These are phyloP conservation scores for Cornus kousa DNA, from an alignment of 148 eudicot genomes.

Conservation along the genomic window DNA sequence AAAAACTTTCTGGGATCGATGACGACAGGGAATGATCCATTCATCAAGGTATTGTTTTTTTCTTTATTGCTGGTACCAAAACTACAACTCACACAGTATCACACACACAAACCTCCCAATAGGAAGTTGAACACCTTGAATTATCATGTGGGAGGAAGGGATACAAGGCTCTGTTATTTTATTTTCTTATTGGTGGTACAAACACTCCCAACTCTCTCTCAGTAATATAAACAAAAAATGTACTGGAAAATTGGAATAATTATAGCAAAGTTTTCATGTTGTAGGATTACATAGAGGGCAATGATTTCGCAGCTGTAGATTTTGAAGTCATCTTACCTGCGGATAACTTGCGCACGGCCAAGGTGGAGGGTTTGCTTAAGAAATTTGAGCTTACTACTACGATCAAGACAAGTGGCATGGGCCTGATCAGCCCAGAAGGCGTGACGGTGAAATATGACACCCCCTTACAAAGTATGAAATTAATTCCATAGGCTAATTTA, in stretches of 20 bases:
- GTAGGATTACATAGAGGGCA: slow-evolving; percentile 49
- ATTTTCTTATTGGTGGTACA: not conserved
- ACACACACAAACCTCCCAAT: no score
- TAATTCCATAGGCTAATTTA: not conserved
- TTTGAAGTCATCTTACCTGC: slow-evolving; percentile 47
- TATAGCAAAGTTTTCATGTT: slow-evolving; percentile 10
- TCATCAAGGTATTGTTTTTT: slow-evolving; percentile 24
- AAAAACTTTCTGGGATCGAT: slow-evolving; percentile 64
- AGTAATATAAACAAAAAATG: not conserved
- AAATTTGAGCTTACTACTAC: slow-evolving; percentile 22
- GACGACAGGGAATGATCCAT: no score
- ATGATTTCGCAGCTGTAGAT: slow-evolving; percentile 11
- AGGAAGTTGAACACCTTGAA: no score
- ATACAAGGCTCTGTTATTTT: no score
- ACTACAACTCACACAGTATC: no score
- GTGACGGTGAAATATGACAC: slow-evolving; percentile 75
- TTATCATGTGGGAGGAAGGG: no score
- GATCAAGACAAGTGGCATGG: slow-evolving; percentile 89
- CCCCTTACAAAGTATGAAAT: slow-evolving; percentile 73
- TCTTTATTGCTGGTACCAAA: no score
- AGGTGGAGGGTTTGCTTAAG: slow-evolving; percentile 85
- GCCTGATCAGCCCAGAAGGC: slow-evolving; percentile 73
- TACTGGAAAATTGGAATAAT: not conserved
- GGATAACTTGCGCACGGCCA: slow-evolving; percentile 52
- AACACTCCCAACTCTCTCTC: no score